phyloP scores from a whole-genome alignment of 331 rosid species.

The Telfairia occidentalis region DNA sequence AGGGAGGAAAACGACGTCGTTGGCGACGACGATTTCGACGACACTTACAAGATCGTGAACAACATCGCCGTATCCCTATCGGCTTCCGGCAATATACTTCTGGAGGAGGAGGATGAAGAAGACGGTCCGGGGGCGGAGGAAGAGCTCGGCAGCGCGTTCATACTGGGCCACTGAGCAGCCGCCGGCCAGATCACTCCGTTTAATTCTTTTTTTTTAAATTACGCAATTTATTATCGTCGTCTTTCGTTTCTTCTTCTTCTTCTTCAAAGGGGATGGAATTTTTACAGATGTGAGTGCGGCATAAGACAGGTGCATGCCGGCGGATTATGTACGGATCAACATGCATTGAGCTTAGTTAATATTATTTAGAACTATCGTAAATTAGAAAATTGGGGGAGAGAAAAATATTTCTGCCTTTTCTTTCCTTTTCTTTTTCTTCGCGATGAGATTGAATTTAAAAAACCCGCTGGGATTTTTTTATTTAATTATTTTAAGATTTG shows the following conservation, averaged over 20 bases:
- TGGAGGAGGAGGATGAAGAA: background rate
- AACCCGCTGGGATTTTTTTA: background rate
- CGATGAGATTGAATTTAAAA: background rate
- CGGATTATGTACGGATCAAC: background rate
- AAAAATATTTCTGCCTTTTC: background rate
- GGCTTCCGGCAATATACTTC: background rate
- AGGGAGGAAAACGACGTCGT: background rate
- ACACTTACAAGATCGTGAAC: constrained; percentile 2
- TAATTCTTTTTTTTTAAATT: background rate
- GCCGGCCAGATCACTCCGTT: background rate
- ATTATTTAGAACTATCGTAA: too few species aligned
- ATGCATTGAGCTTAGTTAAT: background rate
- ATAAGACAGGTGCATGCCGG: background rate
- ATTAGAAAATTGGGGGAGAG: background rate
- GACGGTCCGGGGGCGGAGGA: background rate
- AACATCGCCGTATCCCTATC: background rate
- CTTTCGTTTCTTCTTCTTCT: background rate
- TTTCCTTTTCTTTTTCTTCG: background rate
- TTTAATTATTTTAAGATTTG: background rate
- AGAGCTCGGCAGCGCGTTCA: background rate
- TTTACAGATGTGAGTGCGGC: too few species aligned
- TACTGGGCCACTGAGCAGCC: background rate
- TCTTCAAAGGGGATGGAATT: too few species aligned
- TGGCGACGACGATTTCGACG: constrained; percentile 1
- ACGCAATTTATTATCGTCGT: background rate